Evolutionary conservation across 2,329 filamentous ascomycete species (phyloP).

Genomic region (Aspergillus candidus): DNA sequence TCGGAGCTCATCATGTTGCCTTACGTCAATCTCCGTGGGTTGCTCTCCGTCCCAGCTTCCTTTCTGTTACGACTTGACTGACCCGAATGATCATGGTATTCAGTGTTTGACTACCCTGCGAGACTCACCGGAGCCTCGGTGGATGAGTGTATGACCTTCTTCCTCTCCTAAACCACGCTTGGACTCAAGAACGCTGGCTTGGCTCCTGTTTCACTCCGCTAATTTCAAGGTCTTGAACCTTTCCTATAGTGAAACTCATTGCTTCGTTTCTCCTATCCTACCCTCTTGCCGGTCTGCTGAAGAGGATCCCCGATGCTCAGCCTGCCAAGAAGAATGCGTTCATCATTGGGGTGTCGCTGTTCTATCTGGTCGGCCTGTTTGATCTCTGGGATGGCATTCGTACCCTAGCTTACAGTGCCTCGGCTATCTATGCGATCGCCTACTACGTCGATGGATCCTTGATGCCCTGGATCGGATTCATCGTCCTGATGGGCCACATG

Average conservation of each 20-base stretch:
- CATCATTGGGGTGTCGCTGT: slow-evolving; percentile 70
- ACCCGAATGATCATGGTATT: slow-evolving; percentile 11
- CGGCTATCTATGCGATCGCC: slow-evolving; percentile 75
- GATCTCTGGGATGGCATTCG: slow-evolving; percentile 80
- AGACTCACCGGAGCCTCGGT: slow-evolving; percentile 55
- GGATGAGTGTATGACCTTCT: slow-evolving; percentile 52
- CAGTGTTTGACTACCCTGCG: slow-evolving; percentile 58
- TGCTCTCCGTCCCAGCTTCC: not conserved
- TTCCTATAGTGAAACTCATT: slow-evolving; percentile 74
- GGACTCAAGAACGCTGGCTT: not conserved
- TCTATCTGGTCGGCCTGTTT: slow-evolving; percentile 91
- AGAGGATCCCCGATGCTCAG: slow-evolving; percentile 78
- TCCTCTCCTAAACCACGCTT: not conserved
- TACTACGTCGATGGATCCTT: slow-evolving; percentile 77
- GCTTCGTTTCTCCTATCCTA: slow-evolving; percentile 87
- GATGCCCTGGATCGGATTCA: slow-evolving; percentile 96
- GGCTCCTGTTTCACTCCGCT: slow-evolving; percentile 1
- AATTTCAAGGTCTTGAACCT: not conserved
- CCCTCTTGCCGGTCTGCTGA: slow-evolving; percentile 79
- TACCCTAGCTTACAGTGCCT: slow-evolving; percentile 73
- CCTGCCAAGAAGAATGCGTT: slow-evolving; percentile 85
- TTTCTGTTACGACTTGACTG: slow-evolving; percentile 4
- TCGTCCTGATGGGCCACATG: slow-evolving; percentile 94
- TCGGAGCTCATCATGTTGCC: slow-evolving; percentile 50
- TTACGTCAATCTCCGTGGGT: slow-evolving; percentile 56